Conservation (phyloP, 176 grass and related monocot genomes). For the Oryza meridionalis region DNA sequence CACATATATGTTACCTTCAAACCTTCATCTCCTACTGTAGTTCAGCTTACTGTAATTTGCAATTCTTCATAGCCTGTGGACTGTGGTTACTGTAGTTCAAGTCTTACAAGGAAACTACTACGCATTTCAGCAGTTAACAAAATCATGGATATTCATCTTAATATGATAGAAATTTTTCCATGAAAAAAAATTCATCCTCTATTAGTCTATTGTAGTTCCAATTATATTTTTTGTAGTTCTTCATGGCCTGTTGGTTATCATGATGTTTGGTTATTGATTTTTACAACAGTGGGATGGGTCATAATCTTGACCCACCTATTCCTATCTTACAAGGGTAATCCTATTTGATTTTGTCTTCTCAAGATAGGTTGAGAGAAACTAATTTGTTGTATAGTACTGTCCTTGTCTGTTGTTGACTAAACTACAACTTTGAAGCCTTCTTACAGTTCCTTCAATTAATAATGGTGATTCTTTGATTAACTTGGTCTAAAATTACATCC, state of each 20-base stretch:
- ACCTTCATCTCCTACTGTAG: conserved; percentile 7
- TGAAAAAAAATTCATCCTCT: background rate
- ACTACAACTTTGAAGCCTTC: background rate
- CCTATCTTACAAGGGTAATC: background rate
- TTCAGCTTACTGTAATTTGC: conserved; percentile 16
- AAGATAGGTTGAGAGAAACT: background rate
- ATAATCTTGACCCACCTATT: conserved; percentile 13
- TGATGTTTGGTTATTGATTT: background rate
- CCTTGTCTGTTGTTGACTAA: background rate
- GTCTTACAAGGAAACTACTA: background rate
- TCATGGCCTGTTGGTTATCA: background rate
- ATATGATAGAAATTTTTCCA: background rate
- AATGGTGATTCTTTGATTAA: conserved; percentile 17
- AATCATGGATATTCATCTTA: background rate
- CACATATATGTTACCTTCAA: conserved; percentile 12
- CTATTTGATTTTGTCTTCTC: background rate
- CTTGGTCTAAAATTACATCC: background rate
- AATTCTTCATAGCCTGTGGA: background rate
- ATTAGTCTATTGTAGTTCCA: background rate
- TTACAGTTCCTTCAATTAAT: conserved; percentile 6
- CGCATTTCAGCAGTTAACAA: background rate
- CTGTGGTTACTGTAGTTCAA: background rate
- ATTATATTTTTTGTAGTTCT: background rate
- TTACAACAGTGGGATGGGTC: conserved; percentile 12
- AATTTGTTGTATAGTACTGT: background rate